Evolutionary conservation across 768 basidiomycete species (phyloP).

Genomic region (Mycena leptocephala): DNA sequence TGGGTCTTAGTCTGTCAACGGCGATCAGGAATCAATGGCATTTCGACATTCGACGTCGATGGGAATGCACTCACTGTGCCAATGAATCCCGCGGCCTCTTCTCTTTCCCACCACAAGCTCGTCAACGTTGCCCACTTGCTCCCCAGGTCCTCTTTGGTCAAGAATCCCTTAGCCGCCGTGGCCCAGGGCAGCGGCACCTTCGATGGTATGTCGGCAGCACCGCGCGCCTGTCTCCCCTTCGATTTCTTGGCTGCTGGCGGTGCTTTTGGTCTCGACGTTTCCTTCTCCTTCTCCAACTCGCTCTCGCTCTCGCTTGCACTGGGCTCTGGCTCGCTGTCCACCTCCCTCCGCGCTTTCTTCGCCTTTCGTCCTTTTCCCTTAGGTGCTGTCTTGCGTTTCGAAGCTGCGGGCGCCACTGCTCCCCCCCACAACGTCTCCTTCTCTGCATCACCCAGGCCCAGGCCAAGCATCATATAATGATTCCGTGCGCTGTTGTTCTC

Average conservation of each 20-base stretch:
- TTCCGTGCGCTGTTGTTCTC: neutral
- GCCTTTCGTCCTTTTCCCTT: neutral
- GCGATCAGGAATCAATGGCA: neutral
- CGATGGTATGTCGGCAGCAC: no score
- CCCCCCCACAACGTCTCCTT: constrained; percentile 20
- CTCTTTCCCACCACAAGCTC: constrained; percentile 3
- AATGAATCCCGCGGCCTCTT: neutral
- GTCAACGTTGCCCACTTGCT: neutral
- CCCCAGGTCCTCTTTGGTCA: neutral
- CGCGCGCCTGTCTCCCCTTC: no score
- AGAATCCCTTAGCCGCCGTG: neutral
- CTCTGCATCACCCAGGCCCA: neutral
- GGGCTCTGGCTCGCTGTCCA: neutral
- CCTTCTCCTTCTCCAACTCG: neutral
- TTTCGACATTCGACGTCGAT: neutral
- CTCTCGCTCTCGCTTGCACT: neutral
- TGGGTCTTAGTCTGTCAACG: neutral
- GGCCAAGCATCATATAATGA: neutral
- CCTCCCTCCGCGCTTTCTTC: neutral
- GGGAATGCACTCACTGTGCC: neutral
- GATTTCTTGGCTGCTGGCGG: neutral
- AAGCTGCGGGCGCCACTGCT: neutral
- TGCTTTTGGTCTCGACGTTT: neutral
- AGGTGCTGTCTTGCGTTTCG: neutral
- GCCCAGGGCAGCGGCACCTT: no score